phyloP scores from a whole-genome alignment of 2,329 filamentous ascomycete genomes.

The Colletotrichum sp. region DNA sequence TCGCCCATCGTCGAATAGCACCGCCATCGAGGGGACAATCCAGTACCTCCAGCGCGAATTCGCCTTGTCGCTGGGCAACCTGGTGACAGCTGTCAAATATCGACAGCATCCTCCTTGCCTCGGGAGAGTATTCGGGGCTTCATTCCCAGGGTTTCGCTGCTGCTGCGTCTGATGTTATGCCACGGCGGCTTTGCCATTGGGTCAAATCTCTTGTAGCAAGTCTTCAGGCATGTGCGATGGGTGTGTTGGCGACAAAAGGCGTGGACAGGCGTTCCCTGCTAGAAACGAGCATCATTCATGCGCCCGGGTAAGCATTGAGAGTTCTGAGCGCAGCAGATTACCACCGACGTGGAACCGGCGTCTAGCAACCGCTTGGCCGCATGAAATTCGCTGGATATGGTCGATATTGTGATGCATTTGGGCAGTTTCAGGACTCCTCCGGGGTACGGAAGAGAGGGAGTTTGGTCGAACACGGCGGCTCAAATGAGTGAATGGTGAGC shows the following conservation, averaged over 20 bases:
- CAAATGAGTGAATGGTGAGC: background rate
- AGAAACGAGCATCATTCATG: constrained; percentile 19
- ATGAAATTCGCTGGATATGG: constrained; percentile 6
- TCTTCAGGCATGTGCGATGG: background rate
- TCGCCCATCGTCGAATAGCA: background rate
- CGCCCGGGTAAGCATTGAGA: background rate
- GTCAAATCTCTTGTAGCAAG: background rate
- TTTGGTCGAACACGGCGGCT: background rate
- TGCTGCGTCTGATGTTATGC: constrained; percentile 11
- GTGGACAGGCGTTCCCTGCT: constrained; percentile 10
- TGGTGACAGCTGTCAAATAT: constrained; percentile 12
- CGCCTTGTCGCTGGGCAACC: constrained; percentile 5
- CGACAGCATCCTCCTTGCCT: constrained; percentile 19
- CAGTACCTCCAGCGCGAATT: background rate
- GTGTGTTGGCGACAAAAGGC: background rate
- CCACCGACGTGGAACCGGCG: constrained; percentile 8
- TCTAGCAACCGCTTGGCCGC: constrained; percentile 10
- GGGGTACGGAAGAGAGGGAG: background rate
- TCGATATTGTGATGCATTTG: constrained; percentile 2
- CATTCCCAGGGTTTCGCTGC: constrained; percentile 7
- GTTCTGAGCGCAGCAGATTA: background rate
- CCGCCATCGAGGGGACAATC: background rate
- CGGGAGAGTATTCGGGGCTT: background rate
- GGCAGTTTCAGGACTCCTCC: constrained; percentile 7
- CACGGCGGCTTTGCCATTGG: background rate